Evolutionary conservation across 257 asterid species (phyloP).

Genomic region (Thymus quinquecostatus): DNA sequence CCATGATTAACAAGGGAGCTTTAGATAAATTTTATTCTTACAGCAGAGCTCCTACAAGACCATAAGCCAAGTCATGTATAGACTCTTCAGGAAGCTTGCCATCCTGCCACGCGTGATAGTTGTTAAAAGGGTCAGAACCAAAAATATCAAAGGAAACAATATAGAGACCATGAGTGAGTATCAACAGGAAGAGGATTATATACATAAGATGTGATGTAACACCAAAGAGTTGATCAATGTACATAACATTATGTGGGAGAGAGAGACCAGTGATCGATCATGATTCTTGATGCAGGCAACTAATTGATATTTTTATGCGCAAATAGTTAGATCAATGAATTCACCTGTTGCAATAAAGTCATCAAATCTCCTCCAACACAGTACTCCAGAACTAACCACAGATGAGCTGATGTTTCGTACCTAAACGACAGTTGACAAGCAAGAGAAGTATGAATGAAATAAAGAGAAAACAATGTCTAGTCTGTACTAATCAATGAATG

Average conservation of each 20-base stretch:
- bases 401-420: constrained; percentile 98
- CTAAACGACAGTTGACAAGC: constrained; percentile 44
- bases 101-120: constrained; percentile 65
- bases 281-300: constrained; percentile 16
- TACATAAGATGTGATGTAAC: constrained; percentile 8
- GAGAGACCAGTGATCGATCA: constrained; percentile 22
- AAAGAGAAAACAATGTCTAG: not conserved
- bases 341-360: constrained; percentile 93
- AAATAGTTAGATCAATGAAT: constrained; percentile 29
- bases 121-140: not conserved
- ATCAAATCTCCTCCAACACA: constrained; percentile 98
- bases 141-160: not conserved
- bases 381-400: constrained; percentile 97
- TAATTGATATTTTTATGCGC: not conserved
- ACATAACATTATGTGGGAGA: constrained; percentile 1
- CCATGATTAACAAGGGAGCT: constrained; percentile 28
- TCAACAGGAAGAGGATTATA: constrained; percentile 11
- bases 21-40: constrained; percentile 49
- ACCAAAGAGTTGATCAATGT: constrained; percentile 13
- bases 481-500: constrained; percentile 19
- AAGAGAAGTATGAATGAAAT: constrained; percentile 19
- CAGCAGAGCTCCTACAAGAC: constrained; percentile 87
- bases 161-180: constrained; percentile 9
- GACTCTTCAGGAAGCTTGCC: constrained; percentile 96
- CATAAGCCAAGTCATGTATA: constrained; percentile 79